These are phyloP conservation scores for Phytophthora sansomeana DNA, from an alignment of 352 stramenopile species.

Conservation along the genomic window DNA sequence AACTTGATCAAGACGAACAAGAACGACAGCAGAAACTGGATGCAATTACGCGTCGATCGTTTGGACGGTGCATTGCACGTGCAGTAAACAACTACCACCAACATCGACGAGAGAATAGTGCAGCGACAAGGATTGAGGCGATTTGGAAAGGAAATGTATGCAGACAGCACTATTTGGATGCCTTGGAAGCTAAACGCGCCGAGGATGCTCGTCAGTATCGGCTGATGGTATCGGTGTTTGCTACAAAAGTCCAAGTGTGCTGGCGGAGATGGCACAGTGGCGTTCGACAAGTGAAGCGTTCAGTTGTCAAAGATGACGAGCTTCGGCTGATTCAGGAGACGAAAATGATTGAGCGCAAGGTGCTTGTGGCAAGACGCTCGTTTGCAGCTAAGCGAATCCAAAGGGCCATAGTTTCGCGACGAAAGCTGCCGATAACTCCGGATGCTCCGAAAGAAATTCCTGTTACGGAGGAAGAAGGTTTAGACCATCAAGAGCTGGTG, in stretches of 20 bases:
- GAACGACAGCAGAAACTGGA: conserved; percentile 21
- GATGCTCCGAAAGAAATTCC: conserved; percentile 4
- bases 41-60: conserved; percentile 18
- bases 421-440: neutral
- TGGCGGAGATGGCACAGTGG: conserved; percentile 43
- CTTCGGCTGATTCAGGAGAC: conserved; percentile 40
- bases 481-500: neutral
- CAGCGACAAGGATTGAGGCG: conserved; percentile 37
- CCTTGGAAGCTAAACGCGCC: conserved; percentile 22
- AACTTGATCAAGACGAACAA: conserved; percentile 3
- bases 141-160: conserved; percentile 36
- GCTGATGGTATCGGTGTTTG: conserved; percentile 37
- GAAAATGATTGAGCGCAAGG: conserved; percentile 31
- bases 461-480: neutral
- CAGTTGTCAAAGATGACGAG: conserved; percentile 42
- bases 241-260: conserved; percentile 40
- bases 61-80: conserved; percentile 20
- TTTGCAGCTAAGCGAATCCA: conserved; percentile 35
- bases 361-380: conserved; percentile 11
- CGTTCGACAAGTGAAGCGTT: conserved; percentile 36
- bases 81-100: conserved; percentile 25
- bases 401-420: conserved; percentile 21
- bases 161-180: conserved; percentile 25
- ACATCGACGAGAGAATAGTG: conserved; percentile 11
- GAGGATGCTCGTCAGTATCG: conserved; percentile 36